Evolutionary conservation across 2,329 filamentous ascomycete genomes (phyloP).

Genomic region (Aspergillus sp.): DNA sequence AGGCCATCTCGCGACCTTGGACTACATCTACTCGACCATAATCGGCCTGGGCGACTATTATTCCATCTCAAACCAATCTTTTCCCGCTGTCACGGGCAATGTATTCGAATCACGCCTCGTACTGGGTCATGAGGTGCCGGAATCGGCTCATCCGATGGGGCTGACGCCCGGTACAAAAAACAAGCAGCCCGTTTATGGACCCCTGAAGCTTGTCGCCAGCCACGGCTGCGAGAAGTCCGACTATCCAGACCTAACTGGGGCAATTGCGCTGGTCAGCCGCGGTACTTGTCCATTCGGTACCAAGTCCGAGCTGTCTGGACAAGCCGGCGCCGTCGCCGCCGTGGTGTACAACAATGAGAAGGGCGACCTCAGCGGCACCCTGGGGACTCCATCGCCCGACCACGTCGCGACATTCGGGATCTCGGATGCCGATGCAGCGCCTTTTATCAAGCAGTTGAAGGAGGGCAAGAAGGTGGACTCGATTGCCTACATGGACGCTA

Average conservation of each 20-base stretch:
- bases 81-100: constrained; percentile 60
- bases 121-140: constrained; percentile 55
- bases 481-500: constrained; percentile 44
- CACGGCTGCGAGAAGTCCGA: constrained; percentile 64
- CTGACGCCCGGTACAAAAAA: constrained; percentile 55
- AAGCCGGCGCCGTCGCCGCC: constrained; percentile 69
- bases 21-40: constrained; percentile 61
- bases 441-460: constrained; percentile 56
- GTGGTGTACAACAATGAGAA: constrained; percentile 72
- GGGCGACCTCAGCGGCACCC: constrained; percentile 64
- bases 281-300: constrained; percentile 69
- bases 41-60: constrained; percentile 35
- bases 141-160: constrained; percentile 59
- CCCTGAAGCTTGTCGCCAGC: constrained; percentile 50
- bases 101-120: constrained; percentile 61
- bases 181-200: constrained; percentile 49
- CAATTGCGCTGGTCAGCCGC: constrained; percentile 69
- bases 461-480: constrained; percentile 41
- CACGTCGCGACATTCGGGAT: constrained; percentile 65
- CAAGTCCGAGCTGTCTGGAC: constrained; percentile 68
- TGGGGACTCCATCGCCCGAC: constrained; percentile 59
- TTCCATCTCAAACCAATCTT: constrained; percentile 52
- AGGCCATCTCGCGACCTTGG: constrained; percentile 62
- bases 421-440: constrained; percentile 59
- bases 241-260: constrained; percentile 61